These are phyloP conservation scores for Barnettozyma siamensis DNA, from an alignment of 805 yeast species.

Conservation along the genomic window DNA sequence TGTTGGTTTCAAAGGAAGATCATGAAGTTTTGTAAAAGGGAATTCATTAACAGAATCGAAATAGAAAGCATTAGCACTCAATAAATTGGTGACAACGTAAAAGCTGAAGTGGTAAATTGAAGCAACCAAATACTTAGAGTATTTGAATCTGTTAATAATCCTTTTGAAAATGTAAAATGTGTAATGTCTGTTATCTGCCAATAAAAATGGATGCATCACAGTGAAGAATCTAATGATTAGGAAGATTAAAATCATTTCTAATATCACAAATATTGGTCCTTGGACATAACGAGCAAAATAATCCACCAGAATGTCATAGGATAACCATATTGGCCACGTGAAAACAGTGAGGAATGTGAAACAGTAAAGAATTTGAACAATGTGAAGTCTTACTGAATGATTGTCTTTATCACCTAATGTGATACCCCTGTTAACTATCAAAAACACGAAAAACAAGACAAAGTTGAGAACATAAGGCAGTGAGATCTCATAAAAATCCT, in stretches of 20 bases:
- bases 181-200: conserved; percentile 93
- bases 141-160: conserved; percentile 45
- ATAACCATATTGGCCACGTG: conserved; percentile 71
- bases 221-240: conserved; percentile 55
- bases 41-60: conserved; percentile 31
- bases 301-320: conserved; percentile 32
- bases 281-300: conserved; percentile 31
- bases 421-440: conserved; percentile 70
- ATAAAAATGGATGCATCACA: conserved; percentile 78
- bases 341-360: conserved; percentile 55
- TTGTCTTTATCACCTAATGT: conserved; percentile 90
- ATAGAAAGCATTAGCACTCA: conserved; percentile 30
- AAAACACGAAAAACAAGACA: conserved; percentile 47
- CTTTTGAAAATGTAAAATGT: conserved; percentile 80
- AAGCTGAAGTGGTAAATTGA: conserved; percentile 66
- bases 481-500: conserved; percentile 28
- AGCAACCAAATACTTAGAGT: conserved; percentile 44
- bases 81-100: conserved; percentile 31
- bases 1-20: conserved; percentile 36
- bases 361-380: conserved; percentile 81
- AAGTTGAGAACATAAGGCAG: conserved; percentile 53
- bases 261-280: conserved; percentile 25
- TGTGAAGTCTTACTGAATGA: conserved; percentile 65
- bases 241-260: conserved; percentile 34
- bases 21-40: conserved; percentile 30